phyloP scores from a whole-genome alignment of 2,329 filamentous ascomycete species.

The Fusarium oligoseptatum region DNA sequence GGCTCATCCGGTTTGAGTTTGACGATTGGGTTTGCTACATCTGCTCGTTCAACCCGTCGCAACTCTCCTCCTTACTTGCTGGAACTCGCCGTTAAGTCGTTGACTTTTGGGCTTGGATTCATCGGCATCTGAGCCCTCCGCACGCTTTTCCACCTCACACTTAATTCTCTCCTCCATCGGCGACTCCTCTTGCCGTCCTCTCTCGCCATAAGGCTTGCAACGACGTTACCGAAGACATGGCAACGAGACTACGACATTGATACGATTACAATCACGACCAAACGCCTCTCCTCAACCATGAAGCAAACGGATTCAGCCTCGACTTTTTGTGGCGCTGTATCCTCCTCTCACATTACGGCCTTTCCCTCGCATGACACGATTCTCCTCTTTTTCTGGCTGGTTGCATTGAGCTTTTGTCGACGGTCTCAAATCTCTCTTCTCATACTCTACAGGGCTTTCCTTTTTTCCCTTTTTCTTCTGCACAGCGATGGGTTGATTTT shows the following conservation, averaged over 20 bases:
- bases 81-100: conserved; percentile 58
- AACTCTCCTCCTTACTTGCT: conserved; percentile 63
- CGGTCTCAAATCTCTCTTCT: conserved; percentile 28
- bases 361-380: conserved; percentile 6
- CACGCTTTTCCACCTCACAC: conserved; percentile 15
- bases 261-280: conserved; percentile 33
- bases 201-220: conserved; percentile 36
- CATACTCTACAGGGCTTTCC: conserved; percentile 18
- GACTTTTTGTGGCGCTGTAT: not conserved
- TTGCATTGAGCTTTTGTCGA: conserved; percentile 25
- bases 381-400: conserved; percentile 11
- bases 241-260: conserved; percentile 46
- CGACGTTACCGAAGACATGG: conserved; percentile 51
- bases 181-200: conserved; percentile 15
- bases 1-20: conserved; percentile 59
- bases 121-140: conserved; percentile 24
- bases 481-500: conserved; percentile 44
- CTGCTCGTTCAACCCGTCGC: conserved; percentile 62
- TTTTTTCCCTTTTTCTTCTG: conserved; percentile 26
- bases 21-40: conserved; percentile 63
- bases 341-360: conserved; percentile 25
- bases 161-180: conserved; percentile 17
- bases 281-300: conserved; percentile 24
- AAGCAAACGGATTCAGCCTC: conserved; percentile 5
- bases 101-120: conserved; percentile 49